Percentiles rank a stretch among this genome's conserved stretches.
Evolutionary conservation across 768 basidiomycete species (phyloP).

Genomic region (Dioszegia crocea): DNA sequence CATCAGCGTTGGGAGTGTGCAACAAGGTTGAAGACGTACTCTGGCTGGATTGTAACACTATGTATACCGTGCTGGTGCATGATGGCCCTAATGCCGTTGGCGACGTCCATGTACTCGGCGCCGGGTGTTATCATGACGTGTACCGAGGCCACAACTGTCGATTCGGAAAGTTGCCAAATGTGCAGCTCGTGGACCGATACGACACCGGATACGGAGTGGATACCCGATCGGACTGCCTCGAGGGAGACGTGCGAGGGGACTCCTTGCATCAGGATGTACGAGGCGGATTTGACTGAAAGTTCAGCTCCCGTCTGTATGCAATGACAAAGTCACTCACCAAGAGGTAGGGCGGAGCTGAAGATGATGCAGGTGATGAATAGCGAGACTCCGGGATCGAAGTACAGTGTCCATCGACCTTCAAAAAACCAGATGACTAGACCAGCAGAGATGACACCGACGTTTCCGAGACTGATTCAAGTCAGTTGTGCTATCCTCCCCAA

Average conservation of each 20-base stretch:
- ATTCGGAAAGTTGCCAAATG: constrained; percentile 95
- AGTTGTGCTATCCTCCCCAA: not conserved
- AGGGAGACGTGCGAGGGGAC: constrained; percentile 85
- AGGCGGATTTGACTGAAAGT: constrained; percentile 71
- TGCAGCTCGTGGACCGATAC: constrained; percentile 80
- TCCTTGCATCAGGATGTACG: constrained; percentile 90
- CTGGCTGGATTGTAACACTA: constrained; percentile 89
- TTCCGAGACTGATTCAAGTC: constrained; percentile 60
- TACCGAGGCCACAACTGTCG: constrained; percentile 89
- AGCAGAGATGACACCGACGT: constrained; percentile 93
- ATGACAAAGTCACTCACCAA: no score
- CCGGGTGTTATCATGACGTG: constrained; percentile 80
- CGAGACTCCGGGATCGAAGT: constrained; percentile 89
- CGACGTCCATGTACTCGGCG: constrained; percentile 86
- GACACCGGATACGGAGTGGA: constrained; percentile 77
- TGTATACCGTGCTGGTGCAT: constrained; percentile 91
- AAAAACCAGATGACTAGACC: constrained; percentile 92
- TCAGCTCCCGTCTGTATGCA: no score
- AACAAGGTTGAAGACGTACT: constrained; percentile 45
- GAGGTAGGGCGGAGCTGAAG: constrained; percentile 87
- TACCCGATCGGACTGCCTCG: constrained; percentile 78
- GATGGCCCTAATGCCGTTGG: constrained; percentile 72
- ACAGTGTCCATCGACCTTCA: constrained; percentile 76
- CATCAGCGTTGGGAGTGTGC: constrained; percentile 4
- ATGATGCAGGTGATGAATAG: constrained; percentile 93